These are phyloP conservation scores for Capsicum baccatum DNA, from an alignment of 257 asterid species.

Conservation along the genomic window DNA sequence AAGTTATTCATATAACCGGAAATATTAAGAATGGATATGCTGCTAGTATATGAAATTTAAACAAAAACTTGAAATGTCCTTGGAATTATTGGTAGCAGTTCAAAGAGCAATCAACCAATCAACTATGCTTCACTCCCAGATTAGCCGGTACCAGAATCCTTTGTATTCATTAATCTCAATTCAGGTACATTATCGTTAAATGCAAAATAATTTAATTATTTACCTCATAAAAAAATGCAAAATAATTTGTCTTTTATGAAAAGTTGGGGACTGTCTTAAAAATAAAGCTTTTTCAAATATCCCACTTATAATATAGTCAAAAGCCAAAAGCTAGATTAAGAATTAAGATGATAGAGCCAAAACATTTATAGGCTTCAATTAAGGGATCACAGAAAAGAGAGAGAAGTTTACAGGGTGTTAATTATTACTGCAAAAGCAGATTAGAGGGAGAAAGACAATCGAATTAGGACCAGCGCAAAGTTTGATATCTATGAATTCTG, in stretches of 20 bases:
- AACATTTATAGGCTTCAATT: not conserved
- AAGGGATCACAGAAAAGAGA: not conserved
- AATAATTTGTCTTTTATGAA: not conserved
- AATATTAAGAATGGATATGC: constrained; percentile 9
- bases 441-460: constrained; percentile 12
- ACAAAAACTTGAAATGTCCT: constrained; percentile 2
- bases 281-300: constrained; percentile 11
- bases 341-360: constrained; percentile 16
- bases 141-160: not conserved
- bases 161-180: not conserved
- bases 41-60: not conserved
- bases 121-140: not conserved
- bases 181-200: not conserved
- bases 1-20: not conserved
- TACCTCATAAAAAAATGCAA: not conserved
- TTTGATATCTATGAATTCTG: not conserved
- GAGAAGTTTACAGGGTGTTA: not conserved
- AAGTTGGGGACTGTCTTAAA: not conserved
- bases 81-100: not conserved
- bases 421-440: constrained; percentile 20
- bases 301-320: not conserved
- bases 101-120: constrained; percentile 6
- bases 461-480: not conserved
- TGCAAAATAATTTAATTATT: not conserved
- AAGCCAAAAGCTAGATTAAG: constrained; percentile 16